These are phyloP conservation scores for Arthrobotrys pseudoclavata DNA, from an alignment of 2,329 filamentous ascomycete genomes.

Conservation along the genomic window DNA sequence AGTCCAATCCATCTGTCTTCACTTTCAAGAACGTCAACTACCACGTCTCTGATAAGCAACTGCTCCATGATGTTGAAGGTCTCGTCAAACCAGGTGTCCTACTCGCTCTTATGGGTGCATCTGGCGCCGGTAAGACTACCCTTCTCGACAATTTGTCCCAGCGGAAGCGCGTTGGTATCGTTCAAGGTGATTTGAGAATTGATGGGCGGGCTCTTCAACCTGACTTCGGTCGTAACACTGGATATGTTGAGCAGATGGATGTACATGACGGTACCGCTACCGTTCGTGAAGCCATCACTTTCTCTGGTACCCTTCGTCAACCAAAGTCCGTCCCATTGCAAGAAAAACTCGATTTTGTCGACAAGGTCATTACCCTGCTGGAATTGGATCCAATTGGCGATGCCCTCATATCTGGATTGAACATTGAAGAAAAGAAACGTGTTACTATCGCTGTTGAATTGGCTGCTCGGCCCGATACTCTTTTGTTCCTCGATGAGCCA, in stretches of 20 bases:
- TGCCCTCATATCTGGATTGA: constrained; percentile 74
- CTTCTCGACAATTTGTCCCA: constrained; percentile 83
- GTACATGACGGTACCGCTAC: constrained; percentile 78
- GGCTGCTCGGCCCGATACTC: constrained; percentile 76
- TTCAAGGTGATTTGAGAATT: constrained; percentile 79
- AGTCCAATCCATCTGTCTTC: constrained; percentile 69
- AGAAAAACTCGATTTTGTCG: constrained; percentile 77
- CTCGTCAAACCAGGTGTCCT: constrained; percentile 85
- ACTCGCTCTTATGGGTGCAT: constrained; percentile 85
- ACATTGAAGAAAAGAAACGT: constrained; percentile 79
- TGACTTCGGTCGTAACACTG: constrained; percentile 78
- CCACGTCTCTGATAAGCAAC: constrained; percentile 77
- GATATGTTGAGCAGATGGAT: constrained; percentile 80
- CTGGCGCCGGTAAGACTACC: constrained; percentile 86
- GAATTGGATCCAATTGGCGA: constrained; percentile 77
- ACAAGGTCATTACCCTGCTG: constrained; percentile 76
- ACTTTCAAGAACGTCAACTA: constrained; percentile 80
- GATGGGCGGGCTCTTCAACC: constrained; percentile 74
- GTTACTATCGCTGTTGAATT: constrained; percentile 81
- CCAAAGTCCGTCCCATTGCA: constrained; percentile 70
- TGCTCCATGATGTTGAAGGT: constrained; percentile 79
- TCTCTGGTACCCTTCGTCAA: constrained; percentile 77
- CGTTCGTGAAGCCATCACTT: constrained; percentile 77
- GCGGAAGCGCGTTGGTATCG: constrained; percentile 76
- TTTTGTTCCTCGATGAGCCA: constrained; percentile 80